These are phyloP conservation scores for Solanum sejunctum DNA, from an alignment of 257 asterid species.

Conservation along the genomic window DNA sequence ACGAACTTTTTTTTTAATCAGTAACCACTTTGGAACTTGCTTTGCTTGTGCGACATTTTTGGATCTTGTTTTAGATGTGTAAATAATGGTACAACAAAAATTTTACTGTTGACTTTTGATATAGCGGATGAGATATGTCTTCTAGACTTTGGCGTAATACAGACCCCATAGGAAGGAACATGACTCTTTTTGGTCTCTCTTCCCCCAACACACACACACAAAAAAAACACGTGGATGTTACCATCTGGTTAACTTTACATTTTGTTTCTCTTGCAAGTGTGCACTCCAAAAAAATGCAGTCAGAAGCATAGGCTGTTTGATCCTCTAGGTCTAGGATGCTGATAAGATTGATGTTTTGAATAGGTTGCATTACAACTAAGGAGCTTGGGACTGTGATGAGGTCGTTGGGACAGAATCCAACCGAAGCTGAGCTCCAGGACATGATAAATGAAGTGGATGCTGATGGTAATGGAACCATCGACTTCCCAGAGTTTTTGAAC, in stretches of 20 bases:
- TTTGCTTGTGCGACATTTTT: not conserved
- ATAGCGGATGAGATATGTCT: not conserved
- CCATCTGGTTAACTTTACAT: not conserved
- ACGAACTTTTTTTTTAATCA: not conserved
- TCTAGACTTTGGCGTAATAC: not conserved
- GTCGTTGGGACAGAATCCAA: conserved; percentile 54
- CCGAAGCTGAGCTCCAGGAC: conserved; percentile 60
- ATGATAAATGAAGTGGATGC: conserved; percentile 62
- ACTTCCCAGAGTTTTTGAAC: conserved; percentile 50
- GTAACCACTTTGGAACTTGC: not conserved
- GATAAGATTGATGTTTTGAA: not conserved
- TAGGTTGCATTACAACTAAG: conserved; percentile 63
- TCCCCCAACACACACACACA: not conserved
- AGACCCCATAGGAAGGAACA: not conserved
- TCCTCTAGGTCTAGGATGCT: not conserved
- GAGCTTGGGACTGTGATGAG: conserved; percentile 66
- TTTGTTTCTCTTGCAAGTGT: not conserved
- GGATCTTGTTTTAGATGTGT: not conserved
- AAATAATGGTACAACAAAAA: too few species aligned
- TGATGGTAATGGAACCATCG: conserved; percentile 54
- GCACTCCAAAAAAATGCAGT: not conserved
- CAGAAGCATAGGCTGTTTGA: not conserved
- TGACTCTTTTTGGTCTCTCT: not conserved
- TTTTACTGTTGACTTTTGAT: not conserved
- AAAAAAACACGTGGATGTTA: not conserved